These are phyloP conservation scores for Puccinia triticina DNA, from an alignment of 1,284 basidiomycete genomes.

Conservation along the genomic window DNA sequence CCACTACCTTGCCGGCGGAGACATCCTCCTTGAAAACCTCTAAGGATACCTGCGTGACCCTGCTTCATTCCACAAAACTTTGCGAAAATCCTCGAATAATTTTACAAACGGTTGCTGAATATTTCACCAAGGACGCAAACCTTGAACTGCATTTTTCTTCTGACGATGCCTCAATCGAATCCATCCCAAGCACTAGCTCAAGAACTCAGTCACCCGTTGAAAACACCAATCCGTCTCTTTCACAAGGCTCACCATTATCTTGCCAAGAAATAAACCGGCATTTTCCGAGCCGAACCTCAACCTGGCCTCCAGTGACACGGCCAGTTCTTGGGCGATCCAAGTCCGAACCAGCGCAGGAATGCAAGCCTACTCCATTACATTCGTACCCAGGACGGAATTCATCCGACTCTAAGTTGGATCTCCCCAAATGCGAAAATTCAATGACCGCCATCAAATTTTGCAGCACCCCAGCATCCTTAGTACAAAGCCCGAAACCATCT, in stretches of 20 bases:
- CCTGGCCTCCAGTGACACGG: not conserved
- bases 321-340: not conserved
- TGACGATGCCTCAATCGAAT: slow-evolving; percentile 11
- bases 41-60: not conserved
- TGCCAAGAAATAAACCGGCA: not conserved
- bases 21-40: slow-evolving; percentile 3
- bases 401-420: not conserved
- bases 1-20: slow-evolving; percentile 20
- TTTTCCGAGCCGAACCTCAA: slow-evolving; percentile 4
- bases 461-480: not conserved
- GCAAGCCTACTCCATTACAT: not conserved
- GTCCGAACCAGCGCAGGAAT: slow-evolving; percentile 13
- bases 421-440: not conserved
- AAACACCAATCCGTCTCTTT: not conserved
- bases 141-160: not conserved
- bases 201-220: not conserved
- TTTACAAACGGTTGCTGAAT: slow-evolving; percentile 16
- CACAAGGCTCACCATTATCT: not conserved
- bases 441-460: not conserved
- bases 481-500: slow-evolving; percentile 12
- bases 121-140: not conserved
- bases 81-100: slow-evolving; percentile 28
- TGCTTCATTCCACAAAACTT: slow-evolving; percentile 26
- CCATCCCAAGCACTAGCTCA: slow-evolving; percentile 8
- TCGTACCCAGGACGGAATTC: slow-evolving; percentile 5